Evolutionary conservation across 768 basidiomycete species (phyloP).

Genomic region (Termitomyces sp.): DNA sequence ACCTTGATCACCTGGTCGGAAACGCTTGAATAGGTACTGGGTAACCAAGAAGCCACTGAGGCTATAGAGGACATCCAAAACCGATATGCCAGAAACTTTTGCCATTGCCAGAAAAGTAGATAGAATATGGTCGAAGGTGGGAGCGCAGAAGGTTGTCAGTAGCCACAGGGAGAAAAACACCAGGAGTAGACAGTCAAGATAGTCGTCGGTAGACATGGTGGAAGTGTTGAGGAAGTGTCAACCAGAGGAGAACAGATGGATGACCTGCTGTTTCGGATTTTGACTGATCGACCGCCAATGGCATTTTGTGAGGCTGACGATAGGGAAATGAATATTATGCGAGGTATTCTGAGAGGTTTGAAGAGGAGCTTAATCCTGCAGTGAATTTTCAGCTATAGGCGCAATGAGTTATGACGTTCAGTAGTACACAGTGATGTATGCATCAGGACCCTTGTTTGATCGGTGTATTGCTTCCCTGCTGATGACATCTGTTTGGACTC

Average conservation of each 20-base stretch:
- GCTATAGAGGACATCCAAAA: background rate
- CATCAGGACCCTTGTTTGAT: no score
- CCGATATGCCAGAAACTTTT: background rate
- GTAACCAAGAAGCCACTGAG: background rate
- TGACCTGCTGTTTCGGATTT: background rate
- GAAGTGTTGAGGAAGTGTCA: background rate
- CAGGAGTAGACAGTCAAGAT: background rate
- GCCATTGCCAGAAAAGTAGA: background rate
- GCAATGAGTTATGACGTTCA: background rate
- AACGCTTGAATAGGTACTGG: background rate
- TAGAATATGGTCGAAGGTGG: background rate
- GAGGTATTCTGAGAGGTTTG: background rate
- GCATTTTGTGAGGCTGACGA: background rate
- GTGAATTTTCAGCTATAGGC: background rate
- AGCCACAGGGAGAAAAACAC: background rate
- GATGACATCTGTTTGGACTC: no score
- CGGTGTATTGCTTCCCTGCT: no score
- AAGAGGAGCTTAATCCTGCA: background rate
- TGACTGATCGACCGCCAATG: background rate
- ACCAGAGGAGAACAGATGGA: background rate
- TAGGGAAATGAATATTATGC: background rate
- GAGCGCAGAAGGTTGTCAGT: background rate
- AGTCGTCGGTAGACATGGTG: background rate
- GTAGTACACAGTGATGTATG: no score
- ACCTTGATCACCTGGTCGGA: no score